A percentile compares a stretch with the other conserved stretches of the same genome.
phyloP scores from a whole-genome alignment of 2,329 filamentous ascomycete species.

The Chaetoscypha palmicola region DNA sequence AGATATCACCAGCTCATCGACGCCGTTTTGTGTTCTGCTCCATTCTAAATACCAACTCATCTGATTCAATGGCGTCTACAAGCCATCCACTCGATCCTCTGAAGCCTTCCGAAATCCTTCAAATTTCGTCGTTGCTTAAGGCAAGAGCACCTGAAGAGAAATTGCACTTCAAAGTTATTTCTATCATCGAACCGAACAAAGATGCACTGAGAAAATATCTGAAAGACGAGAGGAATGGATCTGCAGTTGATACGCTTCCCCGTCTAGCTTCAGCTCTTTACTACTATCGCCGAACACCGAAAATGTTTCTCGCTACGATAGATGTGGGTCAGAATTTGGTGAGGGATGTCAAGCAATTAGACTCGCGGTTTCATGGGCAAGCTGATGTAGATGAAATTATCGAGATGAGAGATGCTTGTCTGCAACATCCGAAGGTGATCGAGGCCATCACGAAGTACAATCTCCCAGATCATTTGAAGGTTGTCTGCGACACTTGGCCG shows the following conservation, averaged over 20 bases:
- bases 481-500: constrained; percentile 25
- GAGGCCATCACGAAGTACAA: constrained; percentile 17
- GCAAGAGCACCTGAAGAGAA: constrained; percentile 10
- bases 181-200: constrained; percentile 23
- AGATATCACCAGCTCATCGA: too few relatives aligned
- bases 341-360: constrained; percentile 16
- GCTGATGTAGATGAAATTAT: constrained; percentile 22
- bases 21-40: too few relatives aligned
- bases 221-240: constrained; percentile 18
- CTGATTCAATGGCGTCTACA: too few relatives aligned
- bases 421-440: constrained; percentile 18
- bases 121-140: constrained; percentile 18
- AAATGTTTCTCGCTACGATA: constrained; percentile 20
- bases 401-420: constrained; percentile 20
- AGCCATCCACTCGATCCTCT: constrained; percentile 24
- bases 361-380: constrained; percentile 19
- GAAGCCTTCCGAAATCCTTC: constrained; percentile 16
- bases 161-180: constrained; percentile 24
- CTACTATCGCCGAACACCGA: constrained; percentile 20
- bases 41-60: too few relatives aligned
- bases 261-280: constrained; percentile 18
- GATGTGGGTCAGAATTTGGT: constrained; percentile 15
- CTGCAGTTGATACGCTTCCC: constrained; percentile 1
- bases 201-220: constrained; percentile 15
- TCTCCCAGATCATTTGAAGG: constrained; percentile 15